phyloP scores from a whole-genome alignment of 163 green algal species.

The Coccomyxa subellipsoidea region DNA sequence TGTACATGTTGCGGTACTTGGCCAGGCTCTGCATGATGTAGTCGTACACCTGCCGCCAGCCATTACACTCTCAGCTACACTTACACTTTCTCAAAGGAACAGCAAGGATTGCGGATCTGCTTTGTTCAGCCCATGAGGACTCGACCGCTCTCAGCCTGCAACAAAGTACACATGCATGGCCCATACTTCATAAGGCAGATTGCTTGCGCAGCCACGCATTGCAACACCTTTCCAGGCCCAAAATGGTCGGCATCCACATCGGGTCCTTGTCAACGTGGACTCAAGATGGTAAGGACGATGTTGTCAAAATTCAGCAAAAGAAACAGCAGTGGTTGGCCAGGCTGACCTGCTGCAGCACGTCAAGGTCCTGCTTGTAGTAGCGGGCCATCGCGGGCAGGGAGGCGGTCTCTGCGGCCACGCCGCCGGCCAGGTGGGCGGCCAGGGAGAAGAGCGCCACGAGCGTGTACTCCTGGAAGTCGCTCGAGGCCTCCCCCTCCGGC shows the following conservation, averaged over 20 bases:
- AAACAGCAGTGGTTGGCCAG: background rate
- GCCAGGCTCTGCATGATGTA: constrained; percentile 77
- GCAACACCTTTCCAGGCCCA: too few relatives aligned
- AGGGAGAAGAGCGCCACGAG: constrained; percentile 73
- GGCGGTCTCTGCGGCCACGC: background rate
- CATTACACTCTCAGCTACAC: background rate
- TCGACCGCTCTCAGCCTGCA: too few relatives aligned
- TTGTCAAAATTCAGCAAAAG: background rate
- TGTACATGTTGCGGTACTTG: constrained; percentile 62
- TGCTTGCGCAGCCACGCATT: too few relatives aligned
- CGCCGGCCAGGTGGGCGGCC: constrained; percentile 64
- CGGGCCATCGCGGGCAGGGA: constrained; percentile 36
- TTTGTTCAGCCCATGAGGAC: too few relatives aligned
- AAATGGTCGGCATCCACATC: too few relatives aligned
- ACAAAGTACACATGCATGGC: too few relatives aligned
- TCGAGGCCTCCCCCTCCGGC: constrained; percentile 57
- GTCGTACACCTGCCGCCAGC: constrained; percentile 72
- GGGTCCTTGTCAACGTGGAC: too few relatives aligned
- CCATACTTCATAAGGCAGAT: too few relatives aligned
- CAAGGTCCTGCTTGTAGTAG: constrained; percentile 62
- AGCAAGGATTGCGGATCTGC: too few relatives aligned
- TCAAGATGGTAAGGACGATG: too few relatives aligned
- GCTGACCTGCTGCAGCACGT: constrained; percentile 34
- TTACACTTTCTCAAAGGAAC: too few relatives aligned
- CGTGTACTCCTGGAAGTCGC: constrained; percentile 86